Conservation (phyloP, 208 protist species). For the Trypanosoma caninum region DNA sequence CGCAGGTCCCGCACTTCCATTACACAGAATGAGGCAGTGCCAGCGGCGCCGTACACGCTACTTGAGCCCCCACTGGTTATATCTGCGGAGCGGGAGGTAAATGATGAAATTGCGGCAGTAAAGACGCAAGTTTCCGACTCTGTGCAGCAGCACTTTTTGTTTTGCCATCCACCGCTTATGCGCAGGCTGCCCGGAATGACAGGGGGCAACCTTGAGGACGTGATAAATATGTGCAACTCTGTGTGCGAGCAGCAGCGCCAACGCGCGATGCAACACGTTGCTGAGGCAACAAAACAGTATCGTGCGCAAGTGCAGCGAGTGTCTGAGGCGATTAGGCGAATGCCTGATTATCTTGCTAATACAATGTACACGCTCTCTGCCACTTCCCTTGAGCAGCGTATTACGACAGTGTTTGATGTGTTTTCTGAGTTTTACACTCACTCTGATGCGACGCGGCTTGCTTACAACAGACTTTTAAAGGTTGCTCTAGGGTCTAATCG, state of each 20-base stretch:
- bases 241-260: constrained; percentile 49
- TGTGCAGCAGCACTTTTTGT: constrained; percentile 39
- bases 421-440: constrained; percentile 51
- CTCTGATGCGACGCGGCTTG: constrained; percentile 38
- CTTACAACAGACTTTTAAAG: constrained; percentile 50
- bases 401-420: constrained; percentile 44
- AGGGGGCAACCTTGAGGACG: constrained; percentile 35
- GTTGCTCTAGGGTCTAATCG: constrained; percentile 51
- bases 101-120: constrained; percentile 36
- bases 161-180: constrained; percentile 37
- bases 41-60: constrained; percentile 12
- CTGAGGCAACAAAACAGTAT: constrained; percentile 38
- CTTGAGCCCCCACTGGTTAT: constrained; percentile 31
- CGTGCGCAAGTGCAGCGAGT: constrained; percentile 67
- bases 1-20: neutral
- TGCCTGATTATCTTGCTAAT: constrained; percentile 45
- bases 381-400: constrained; percentile 38
- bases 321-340: constrained; percentile 39
- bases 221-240: constrained; percentile 27
- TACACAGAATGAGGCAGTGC: neutral
- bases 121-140: constrained; percentile 26
- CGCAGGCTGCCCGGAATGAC: constrained; percentile 48
- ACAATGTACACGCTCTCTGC: constrained; percentile 41
- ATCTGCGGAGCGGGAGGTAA: constrained; percentile 37
- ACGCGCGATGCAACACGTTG: constrained; percentile 36